Base-by-base conservation (phyloP, 352 stramenopile species). In the Elongisporangium prolatum region DNA sequence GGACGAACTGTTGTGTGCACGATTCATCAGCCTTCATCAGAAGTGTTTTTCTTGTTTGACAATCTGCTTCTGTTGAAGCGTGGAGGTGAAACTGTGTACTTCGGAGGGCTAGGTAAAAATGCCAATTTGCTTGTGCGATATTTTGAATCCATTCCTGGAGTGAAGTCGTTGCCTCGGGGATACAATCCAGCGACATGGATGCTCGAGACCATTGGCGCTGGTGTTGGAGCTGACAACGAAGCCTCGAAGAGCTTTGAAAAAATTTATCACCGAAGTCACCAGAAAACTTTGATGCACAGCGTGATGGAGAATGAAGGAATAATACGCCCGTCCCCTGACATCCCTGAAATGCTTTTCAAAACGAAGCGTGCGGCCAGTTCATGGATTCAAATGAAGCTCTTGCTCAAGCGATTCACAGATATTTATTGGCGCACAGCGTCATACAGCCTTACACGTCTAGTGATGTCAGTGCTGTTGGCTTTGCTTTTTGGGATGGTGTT, bases 11-110 rank as follows among this genome's bases (percentile, higher is more conserved):
- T 96, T n/a, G 65, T 95, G 0, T 93, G 89, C 40, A 95, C 85
- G n/a, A 97, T 97, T 63, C 89, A 96, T 64, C 89, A 97, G 67
- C 88, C 86, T 9, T 77, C 72, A 18, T 77, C 75, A 10, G 75
- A 93, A 52, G 75, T 95, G 9, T 94, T 95, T 24, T 76, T 78
- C 25, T 71, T 82, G 37, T 93, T 95, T 69, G 84, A 96, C 69
- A 75, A 77, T 47, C 47, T 93, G 3, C 73, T 94, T 28, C 61
- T 96, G 4, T 62, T 96, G 25, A 66, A 82, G 44, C 58, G 60
- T 24, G 74, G 74, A 24, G 73, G 73, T n/a, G 22, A 64, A 34
- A 71, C 60, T 2, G 60, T 69, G 8, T 83, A 72, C 64, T 76
- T 70, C 48, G 74, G 74, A 1, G 54, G 77, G 4, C 38, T 84